Conservation (phyloP, 768 basidiomycete genomes). For the Cyclocybe aegerita region DNA sequence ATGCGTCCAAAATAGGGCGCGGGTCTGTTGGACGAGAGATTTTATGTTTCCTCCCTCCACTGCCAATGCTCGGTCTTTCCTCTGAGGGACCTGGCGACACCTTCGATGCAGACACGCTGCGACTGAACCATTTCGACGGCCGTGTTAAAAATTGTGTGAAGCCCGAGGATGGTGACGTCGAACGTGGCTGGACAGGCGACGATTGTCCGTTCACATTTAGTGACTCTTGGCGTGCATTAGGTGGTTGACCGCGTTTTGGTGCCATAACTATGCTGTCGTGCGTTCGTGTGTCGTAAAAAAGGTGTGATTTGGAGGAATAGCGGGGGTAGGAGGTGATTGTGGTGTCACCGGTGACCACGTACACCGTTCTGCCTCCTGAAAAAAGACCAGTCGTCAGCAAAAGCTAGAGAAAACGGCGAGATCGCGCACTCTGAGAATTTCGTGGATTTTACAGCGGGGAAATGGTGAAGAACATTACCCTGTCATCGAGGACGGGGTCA, state of each 20-base stretch:
- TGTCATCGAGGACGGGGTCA: no score
- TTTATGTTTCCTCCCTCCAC: conserved; percentile 56
- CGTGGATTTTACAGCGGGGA: no score
- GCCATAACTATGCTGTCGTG: conserved; percentile 35
- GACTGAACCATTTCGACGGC: conserved; percentile 71
- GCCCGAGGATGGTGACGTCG: conserved; percentile 63
- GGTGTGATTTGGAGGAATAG: neutral
- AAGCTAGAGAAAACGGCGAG: no score
- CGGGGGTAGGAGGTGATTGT: no score
- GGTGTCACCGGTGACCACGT: no score
- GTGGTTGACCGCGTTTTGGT: conserved; percentile 44
- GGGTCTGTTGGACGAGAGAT: conserved; percentile 86
- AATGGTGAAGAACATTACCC: no score
- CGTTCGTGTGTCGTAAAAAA: conserved; percentile 7
- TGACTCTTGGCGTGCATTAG: conserved; percentile 29
- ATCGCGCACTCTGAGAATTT: no score
- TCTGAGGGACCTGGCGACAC: conserved; percentile 37
- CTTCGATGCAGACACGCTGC: conserved; percentile 56
- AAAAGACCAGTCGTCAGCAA: no score
- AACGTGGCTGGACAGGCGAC: conserved; percentile 46
- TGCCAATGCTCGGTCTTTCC: conserved; percentile 44
- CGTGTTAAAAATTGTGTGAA: conserved; percentile 65
- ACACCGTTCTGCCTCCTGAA: no score
- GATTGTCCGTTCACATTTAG: conserved; percentile 23
- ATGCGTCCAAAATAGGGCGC: conserved; percentile 66